Evolutionary conservation across 1,284 basidiomycete genomes (phyloP).

Genomic region (Ustilago sp.): DNA sequence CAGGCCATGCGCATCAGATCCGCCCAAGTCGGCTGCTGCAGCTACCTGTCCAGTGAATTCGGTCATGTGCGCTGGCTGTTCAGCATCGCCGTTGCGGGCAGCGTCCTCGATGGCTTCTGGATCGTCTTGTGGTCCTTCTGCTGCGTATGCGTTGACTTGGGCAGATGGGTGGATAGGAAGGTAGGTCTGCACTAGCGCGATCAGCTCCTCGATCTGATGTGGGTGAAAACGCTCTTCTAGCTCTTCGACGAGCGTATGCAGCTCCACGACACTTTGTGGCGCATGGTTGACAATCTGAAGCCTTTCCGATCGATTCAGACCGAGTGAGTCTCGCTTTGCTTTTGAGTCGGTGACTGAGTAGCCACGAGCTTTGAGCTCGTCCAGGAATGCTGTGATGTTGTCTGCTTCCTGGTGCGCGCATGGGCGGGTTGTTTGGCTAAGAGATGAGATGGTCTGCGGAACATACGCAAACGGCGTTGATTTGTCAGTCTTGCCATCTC

Average conservation of each 20-base stretch:
- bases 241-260: conserved; percentile 93
- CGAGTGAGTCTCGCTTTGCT: conserved; percentile 71
- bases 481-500: too few species aligned
- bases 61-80: conserved; percentile 23
- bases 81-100: not conserved
- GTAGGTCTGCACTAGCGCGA: conserved; percentile 74
- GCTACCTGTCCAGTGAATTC: conserved; percentile 38
- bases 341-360: conserved; percentile 48
- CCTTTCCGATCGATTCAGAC: conserved; percentile 89
- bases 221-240: conserved; percentile 80
- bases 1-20: conserved; percentile 51
- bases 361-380: conserved; percentile 72
- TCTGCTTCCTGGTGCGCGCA: conserved; percentile 77
- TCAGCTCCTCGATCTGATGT: conserved; percentile 78
- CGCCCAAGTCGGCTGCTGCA: conserved; percentile 43
- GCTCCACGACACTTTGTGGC: conserved; percentile 83
- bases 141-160: conserved; percentile 31
- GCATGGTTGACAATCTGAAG: conserved; percentile 89
- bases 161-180: conserved; percentile 30
- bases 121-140: conserved; percentile 30
- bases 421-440: conserved; percentile 80
- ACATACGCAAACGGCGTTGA: not conserved
- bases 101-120: conserved; percentile 20
- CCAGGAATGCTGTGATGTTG: conserved; percentile 77
- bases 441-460: conserved; percentile 81